phyloP scores from a whole-genome alignment of 2,329 filamentous ascomycete species.

The Beauveria asiatica region DNA sequence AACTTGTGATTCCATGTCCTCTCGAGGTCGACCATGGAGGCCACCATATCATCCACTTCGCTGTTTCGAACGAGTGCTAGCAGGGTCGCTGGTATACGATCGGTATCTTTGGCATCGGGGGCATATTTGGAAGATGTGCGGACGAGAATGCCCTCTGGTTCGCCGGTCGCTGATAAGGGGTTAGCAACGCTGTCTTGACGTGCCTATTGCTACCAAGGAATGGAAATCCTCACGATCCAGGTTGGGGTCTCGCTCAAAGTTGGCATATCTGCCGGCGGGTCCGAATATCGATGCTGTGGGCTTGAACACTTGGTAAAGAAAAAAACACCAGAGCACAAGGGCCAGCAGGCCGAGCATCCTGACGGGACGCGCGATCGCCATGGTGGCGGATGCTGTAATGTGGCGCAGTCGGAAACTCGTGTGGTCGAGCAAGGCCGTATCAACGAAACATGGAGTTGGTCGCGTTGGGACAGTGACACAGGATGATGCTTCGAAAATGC shows the following conservation, averaged over 20 bases:
- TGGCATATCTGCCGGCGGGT: conserved; percentile 35
- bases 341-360: conserved; percentile 67
- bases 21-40: conserved; percentile 86
- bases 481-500: background rate
- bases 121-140: conserved; percentile 71
- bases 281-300: conserved; percentile 39
- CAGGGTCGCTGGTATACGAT: conserved; percentile 87
- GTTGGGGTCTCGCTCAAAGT: conserved; percentile 74
- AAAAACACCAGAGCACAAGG: conserved; percentile 66
- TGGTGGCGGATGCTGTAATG: conserved; percentile 30
- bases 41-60: conserved; percentile 74
- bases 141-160: conserved; percentile 69
- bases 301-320: conserved; percentile 67
- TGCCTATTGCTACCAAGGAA: background rate
- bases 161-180: conserved; percentile 58
- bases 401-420: background rate
- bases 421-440: background rate
- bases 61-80: conserved; percentile 87
- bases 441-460: conserved; percentile 7
- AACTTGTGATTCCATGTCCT: conserved; percentile 97
- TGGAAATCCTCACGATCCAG: conserved; percentile 60
- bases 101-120: conserved; percentile 63
- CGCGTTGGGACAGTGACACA: background rate
- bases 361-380: conserved; percentile 81
- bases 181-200: conserved; percentile 12